Evolutionary conservation across 495 filamentous ascomycete species (phyloP).

Genomic region (Margaritispora aquatica): DNA sequence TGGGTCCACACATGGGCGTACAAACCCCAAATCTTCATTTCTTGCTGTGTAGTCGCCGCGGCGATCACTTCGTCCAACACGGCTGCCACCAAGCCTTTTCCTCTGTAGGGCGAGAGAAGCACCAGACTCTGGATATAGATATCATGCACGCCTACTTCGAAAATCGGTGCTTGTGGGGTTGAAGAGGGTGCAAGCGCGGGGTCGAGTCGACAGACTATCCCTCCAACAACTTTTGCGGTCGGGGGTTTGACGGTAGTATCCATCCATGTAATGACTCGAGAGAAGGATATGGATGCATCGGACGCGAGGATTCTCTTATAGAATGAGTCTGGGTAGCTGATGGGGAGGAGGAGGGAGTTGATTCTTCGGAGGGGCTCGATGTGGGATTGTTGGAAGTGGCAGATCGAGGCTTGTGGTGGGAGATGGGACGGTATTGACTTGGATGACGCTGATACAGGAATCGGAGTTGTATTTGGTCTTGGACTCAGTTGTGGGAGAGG

Average conservation of each 20-base stretch:
- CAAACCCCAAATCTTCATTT: conserved; percentile 33
- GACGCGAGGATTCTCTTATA: conserved; percentile 72
- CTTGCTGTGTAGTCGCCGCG: conserved; percentile 26
- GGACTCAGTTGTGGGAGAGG: background rate
- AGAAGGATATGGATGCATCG: conserved; percentile 55
- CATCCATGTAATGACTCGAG: conserved; percentile 70
- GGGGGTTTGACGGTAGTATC: conserved; percentile 35
- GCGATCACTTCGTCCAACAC: conserved; percentile 55
- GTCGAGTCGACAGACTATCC: conserved; percentile 78
- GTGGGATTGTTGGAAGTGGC: conserved; percentile 51
- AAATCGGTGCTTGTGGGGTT: conserved; percentile 12
- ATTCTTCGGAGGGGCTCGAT: conserved; percentile 73
- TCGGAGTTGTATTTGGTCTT: conserved; percentile 1
- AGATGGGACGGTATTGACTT: conserved; percentile 17
- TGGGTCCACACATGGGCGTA: conserved; percentile 94
- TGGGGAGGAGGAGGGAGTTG: conserved; percentile 76
- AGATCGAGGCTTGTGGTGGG: conserved; percentile 47
- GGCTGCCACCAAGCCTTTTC: conserved; percentile 69
- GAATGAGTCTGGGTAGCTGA: conserved; percentile 82
- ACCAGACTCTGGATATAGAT: conserved; percentile 88
- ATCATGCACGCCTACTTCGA: conserved; percentile 16
- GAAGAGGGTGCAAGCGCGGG: conserved; percentile 26
- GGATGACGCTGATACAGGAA: background rate
- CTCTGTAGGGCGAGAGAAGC: conserved; percentile 76
- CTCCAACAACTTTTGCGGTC: conserved; percentile 64